These are phyloP conservation scores for Zymoseptoria ardabiliae DNA, from an alignment of 2,329 filamentous ascomycete genomes.

Conservation along the genomic window DNA sequence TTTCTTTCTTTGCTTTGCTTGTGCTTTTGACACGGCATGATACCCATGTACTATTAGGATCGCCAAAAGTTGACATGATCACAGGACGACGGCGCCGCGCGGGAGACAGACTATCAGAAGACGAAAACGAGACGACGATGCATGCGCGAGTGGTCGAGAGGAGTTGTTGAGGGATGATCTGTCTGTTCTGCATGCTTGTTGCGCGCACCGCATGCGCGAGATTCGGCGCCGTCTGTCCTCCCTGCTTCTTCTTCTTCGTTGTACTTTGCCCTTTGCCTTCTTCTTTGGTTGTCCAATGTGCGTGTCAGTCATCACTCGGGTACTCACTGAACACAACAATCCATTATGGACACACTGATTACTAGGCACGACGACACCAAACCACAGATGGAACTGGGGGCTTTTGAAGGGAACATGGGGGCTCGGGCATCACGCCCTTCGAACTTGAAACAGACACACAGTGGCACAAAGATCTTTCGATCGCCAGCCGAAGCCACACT, in stretches of 20 bases:
- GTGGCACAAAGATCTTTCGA: not conserved
- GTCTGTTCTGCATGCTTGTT: not conserved
- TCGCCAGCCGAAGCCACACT: not conserved
- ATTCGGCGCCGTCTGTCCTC: not conserved
- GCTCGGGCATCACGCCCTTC: not conserved
- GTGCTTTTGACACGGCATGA: constrained; percentile 5
- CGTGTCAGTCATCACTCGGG: not conserved
- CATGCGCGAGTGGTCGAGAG: not conserved
- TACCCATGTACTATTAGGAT: constrained; percentile 14
- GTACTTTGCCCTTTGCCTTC: not conserved
- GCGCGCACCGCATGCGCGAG: not conserved
- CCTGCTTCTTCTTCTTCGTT: not conserved
- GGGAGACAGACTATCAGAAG: not conserved
- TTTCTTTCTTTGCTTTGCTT: not conserved
- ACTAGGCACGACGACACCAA: not conserved
- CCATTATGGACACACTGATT: not conserved
- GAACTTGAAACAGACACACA: not conserved
- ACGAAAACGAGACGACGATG: not conserved
- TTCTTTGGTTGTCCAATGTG: not conserved
- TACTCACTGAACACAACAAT: not conserved
- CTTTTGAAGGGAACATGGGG: not conserved
- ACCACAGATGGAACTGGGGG: not conserved
- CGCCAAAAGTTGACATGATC: constrained; percentile 2
- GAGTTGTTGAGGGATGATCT: not conserved
- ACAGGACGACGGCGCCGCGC: constrained; percentile 5